Base-by-base conservation (phyloP, 495 filamentous ascomycete genomes). In the Trichoderma asperelloides region DNA sequence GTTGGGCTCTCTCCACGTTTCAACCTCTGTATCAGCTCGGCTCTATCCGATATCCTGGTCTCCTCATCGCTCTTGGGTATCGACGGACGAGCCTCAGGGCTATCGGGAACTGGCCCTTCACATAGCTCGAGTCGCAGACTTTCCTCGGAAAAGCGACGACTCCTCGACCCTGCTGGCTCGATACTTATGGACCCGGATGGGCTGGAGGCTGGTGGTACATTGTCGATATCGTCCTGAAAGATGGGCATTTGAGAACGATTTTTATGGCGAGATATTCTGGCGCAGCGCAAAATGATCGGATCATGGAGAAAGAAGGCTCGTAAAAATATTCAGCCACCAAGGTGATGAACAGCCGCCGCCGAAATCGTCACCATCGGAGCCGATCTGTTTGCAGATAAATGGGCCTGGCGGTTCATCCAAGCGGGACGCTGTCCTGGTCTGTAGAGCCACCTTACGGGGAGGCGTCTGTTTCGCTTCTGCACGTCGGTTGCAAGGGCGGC, bases 11-110 rank as follows among this genome's bases (percentile, higher is more conserved):
- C 87, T 45, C 87, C 86, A 76, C 83, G 84, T 79, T 97, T 98
- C 69, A 97, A 83, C 69, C 89, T 83, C 76, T 91, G 86, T 68
- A 97, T 97, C 69, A 96, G 82, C 76, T 93, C 88, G 63, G 85
- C 87, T 69, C 94, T 85, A 71, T 91, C 85, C 16, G 79, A 77
- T 64, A 78, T 79, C 40, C 72, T 65, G 63, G 70, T 70, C 18
- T 72, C 64, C 40, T 68, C 60, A 40, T 70, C 66, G 47, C 6
- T 37, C 33, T 47, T 57, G 23, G 70, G 65, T 51, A 75, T 74
- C n/a, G 75, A 76, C 1, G 75, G 76, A 45, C 69, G 65, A 37
- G 33, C 5, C 23, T n/a, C 64, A 23, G 76, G 73, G 68, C 72
- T 75, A 66, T 84, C 82, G 23, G 70, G 75, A 15, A 85, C 45